Percentiles rank a stretch among this genome's conserved stretches.
Evolutionary conservation across 352 stramenopile genomes (phyloP).

Genomic region (Pythium plurisporium): DNA sequence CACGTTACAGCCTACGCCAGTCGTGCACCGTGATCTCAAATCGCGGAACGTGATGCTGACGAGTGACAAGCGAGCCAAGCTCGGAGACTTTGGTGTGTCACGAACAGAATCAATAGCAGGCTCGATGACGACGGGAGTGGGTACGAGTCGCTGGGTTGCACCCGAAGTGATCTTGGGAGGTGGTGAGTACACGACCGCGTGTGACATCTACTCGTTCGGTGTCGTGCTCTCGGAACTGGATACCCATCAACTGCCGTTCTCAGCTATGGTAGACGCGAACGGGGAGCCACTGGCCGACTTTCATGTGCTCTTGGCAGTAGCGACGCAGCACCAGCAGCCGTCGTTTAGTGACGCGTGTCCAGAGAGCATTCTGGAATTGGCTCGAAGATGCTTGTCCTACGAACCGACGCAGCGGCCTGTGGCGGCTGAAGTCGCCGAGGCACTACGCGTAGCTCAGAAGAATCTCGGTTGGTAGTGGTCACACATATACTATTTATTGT

Average conservation of each 20-base stretch:
- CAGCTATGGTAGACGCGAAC: background rate
- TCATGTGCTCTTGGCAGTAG: background rate
- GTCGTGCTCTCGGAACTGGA: constrained; percentile 18
- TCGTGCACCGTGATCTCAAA: constrained; percentile 64
- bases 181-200: constrained; percentile 1
- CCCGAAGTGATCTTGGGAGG: constrained; percentile 46
- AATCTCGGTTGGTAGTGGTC: background rate
- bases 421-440: background rate
- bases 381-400: background rate
- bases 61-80: constrained; percentile 37
- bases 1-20: constrained; percentile 35
- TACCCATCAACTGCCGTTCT: constrained; percentile 18
- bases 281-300: constrained; percentile 5
- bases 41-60: constrained; percentile 50
- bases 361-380: background rate
- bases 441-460: background rate
- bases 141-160: constrained; percentile 48
- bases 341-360: constrained; percentile 1
- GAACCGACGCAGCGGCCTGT: background rate
- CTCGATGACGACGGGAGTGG: constrained; percentile 49
- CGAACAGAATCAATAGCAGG: constrained; percentile 33
- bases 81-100: constrained; percentile 59
- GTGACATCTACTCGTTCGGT: constrained; percentile 18
- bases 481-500: too few relatives aligned
- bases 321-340: background rate